These are phyloP conservation scores for Atalantia buxifolia DNA, from an alignment of 345 rosid genomes.

Conservation along the genomic window DNA sequence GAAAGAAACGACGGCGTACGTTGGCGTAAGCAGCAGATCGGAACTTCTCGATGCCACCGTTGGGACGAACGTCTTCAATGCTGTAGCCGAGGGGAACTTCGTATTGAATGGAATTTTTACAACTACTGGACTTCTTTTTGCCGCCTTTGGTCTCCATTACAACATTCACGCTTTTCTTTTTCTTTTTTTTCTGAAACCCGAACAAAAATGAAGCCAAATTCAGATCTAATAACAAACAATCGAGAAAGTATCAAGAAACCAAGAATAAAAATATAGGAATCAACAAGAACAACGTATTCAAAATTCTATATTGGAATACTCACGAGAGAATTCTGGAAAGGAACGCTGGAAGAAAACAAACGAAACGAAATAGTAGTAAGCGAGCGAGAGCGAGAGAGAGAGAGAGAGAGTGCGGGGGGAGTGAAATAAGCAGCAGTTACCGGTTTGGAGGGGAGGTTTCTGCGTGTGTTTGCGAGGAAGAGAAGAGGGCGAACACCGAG, in stretches of 20 bases:
- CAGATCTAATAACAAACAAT: neutral
- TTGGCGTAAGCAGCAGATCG: slow-evolving; percentile 82
- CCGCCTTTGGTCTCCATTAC: slow-evolving; percentile 76
- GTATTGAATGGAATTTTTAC: slow-evolving; percentile 37
- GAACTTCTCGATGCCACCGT: slow-evolving; percentile 85
- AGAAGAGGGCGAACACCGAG: neutral
- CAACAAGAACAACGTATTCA: too few relatives aligned
- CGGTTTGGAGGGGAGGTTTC: too few relatives aligned
- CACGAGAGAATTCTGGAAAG: neutral
- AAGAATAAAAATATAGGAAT: too few relatives aligned
- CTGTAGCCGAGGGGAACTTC: slow-evolving; percentile 83
- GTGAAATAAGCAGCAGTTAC: neutral
- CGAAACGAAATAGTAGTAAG: neutral
- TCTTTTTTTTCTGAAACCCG: neutral
- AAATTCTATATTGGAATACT: neutral
- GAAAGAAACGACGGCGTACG: slow-evolving; percentile 26
- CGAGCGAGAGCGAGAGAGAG: neutral
- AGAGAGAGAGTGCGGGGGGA: neutral
- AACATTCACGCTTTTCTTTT: slow-evolving; percentile 57
- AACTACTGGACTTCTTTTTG: slow-evolving; percentile 40
- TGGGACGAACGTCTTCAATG: slow-evolving; percentile 90
- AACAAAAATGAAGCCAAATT: neutral
- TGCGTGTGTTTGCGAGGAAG: neutral
- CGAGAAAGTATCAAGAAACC: neutral
- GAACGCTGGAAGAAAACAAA: too few relatives aligned